Evolutionary conservation across 2,329 filamentous ascomycete species (phyloP).

Genomic region (Fonsecaea multimorphosa): DNA sequence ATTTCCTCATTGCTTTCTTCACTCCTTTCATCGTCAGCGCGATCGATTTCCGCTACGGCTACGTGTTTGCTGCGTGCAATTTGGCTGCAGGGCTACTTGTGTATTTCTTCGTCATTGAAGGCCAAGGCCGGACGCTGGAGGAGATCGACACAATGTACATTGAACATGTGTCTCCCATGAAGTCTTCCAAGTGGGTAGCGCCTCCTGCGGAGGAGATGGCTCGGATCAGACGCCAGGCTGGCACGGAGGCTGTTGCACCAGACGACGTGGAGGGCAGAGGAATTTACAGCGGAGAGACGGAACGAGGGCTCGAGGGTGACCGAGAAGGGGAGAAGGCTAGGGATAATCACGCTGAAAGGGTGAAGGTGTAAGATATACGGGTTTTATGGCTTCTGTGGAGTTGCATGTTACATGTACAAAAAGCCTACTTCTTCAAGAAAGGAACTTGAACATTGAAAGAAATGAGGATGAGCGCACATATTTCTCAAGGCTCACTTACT

Average conservation of each 20-base stretch:
- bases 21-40: conserved; percentile 76
- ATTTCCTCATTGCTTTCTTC: conserved; percentile 79
- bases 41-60: conserved; percentile 78
- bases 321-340: conserved; percentile 13
- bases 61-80: conserved; percentile 78
- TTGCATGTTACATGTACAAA: no score
- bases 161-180: conserved; percentile 65
- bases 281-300: conserved; percentile 19
- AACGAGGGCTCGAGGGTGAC: conserved; percentile 18
- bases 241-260: conserved; percentile 31
- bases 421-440: no score
- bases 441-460: background rate
- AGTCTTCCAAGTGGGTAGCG: conserved; percentile 32
- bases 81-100: conserved; percentile 68
- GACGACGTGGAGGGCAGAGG: conserved; percentile 24
- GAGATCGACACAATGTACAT: conserved; percentile 83
- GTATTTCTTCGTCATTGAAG: conserved; percentile 79
- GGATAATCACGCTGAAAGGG: background rate
- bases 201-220: conserved; percentile 38
- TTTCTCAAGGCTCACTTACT: background rate
- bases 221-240: conserved; percentile 36
- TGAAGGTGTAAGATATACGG: background rate
- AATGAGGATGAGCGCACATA: background rate
- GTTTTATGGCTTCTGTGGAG: no score
- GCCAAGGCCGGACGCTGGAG: conserved; percentile 70